A percentile compares a stretch with the other conserved stretches of the same genome.
Evolutionary conservation across 2,329 filamentous ascomycete genomes (phyloP).

Genomic region (Cytospora chrysosperma): DNA sequence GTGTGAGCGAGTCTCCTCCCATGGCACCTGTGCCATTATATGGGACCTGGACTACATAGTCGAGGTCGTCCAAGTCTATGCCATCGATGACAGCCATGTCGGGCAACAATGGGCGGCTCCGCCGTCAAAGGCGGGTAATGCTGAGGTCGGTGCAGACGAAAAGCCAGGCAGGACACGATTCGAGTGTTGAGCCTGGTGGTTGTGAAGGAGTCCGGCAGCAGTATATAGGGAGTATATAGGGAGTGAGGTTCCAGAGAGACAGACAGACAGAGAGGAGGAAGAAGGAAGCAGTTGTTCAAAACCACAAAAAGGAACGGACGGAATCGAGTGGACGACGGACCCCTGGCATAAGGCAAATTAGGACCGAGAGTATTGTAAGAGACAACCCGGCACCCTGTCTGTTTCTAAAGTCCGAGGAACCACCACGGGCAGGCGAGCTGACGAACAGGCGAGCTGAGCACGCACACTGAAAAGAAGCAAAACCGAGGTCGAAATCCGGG

Average conservation of each 20-base stretch:
- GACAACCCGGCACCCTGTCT: neutral
- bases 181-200: neutral
- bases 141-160: neutral
- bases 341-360: neutral
- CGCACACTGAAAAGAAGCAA: no score
- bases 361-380: neutral
- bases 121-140: slow-evolving; percentile 1
- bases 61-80: slow-evolving; percentile 43
- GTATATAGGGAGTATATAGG: no score
- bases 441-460: no score
- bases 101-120: slow-evolving; percentile 6
- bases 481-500: neutral
- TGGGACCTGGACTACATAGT: slow-evolving; percentile 48
- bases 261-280: no score
- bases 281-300: neutral
- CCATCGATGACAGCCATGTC: slow-evolving; percentile 38
- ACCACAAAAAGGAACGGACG: neutral
- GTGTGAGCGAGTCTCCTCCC: slow-evolving; percentile 65
- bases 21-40: slow-evolving; percentile 65
- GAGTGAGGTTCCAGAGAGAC: neutral
- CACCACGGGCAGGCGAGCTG: no score
- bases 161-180: neutral
- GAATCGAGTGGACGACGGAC: neutral
- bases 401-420: neutral
- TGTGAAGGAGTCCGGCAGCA: no score